Evolutionary conservation across 805 yeast genomes (phyloP).

Genomic region (Candida sakaeoensis): DNA sequence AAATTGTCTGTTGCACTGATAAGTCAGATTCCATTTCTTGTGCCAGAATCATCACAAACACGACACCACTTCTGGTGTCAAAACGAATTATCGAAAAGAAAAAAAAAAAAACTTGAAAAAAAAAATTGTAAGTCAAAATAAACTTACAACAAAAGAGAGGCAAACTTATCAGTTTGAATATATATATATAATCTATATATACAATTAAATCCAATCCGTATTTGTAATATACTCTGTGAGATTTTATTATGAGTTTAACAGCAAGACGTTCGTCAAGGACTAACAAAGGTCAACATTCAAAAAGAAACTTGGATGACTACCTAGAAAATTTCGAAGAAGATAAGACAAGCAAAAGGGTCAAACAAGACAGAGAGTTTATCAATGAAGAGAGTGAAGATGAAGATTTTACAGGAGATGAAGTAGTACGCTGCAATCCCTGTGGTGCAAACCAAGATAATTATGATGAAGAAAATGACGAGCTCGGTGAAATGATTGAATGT

Average conservation of each 20-base stretch:
- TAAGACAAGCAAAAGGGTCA: constrained; percentile 3
- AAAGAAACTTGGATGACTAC: constrained; percentile 21
- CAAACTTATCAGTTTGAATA: not conserved
- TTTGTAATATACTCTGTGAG: not conserved
- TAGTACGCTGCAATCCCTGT: constrained; percentile 59
- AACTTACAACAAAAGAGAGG: not conserved
- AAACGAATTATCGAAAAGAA: too few species aligned
- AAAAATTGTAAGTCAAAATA: not conserved
- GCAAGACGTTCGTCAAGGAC: constrained; percentile 33
- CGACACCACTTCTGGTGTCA: too few species aligned
- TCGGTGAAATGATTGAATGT: constrained; percentile 54
- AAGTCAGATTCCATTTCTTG: too few species aligned
- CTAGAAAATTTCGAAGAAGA: not conserved
- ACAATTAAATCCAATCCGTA: not conserved
- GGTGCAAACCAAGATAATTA: constrained; percentile 57
- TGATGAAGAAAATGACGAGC: constrained; percentile 50
- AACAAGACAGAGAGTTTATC: constrained; percentile 2
- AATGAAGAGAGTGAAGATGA: constrained; percentile 13
- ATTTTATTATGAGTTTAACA: not conserved
- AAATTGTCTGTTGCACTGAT: too few species aligned
- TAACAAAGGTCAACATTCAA: constrained; percentile 39
- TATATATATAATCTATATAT: too few species aligned
- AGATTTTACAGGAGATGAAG: constrained; percentile 26
- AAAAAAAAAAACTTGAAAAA: not conserved
- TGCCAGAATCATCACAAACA: too few species aligned